Conservation (phyloP, 345 rosid species). For the Eucalyptus curtisii region DNA sequence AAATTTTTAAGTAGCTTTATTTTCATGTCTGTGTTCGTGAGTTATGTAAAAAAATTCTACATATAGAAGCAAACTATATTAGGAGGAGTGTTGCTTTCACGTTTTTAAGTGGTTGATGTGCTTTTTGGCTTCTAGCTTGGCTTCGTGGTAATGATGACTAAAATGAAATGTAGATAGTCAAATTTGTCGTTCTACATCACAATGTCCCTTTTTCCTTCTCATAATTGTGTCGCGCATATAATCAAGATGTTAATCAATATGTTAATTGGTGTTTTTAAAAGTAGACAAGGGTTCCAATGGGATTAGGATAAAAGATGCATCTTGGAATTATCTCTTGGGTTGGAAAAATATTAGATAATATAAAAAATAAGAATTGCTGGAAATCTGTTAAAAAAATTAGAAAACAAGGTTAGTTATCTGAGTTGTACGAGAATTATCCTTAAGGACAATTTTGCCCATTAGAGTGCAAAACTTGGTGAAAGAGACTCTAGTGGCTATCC, state of each 20-base stretch:
- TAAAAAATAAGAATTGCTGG: no score
- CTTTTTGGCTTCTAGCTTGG: background rate
- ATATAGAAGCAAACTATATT: rapidly evolving
- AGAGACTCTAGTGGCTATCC: background rate
- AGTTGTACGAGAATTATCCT: no score
- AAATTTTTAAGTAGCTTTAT: background rate
- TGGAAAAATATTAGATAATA: background rate
- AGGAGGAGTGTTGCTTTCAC: background rate
- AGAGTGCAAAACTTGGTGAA: background rate
- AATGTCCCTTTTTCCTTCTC: background rate
- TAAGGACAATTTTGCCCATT: no score
- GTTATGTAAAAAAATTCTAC: background rate
- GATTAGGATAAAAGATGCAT: background rate
- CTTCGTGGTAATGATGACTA: background rate
- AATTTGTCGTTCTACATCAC: background rate
- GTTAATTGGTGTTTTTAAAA: background rate
- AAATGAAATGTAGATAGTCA: background rate
- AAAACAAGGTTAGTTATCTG: background rate
- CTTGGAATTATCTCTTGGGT: background rate
- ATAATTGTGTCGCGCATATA: background rate
- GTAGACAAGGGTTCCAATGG: background rate
- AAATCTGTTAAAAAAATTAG: no score
- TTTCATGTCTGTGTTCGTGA: rapidly evolving
- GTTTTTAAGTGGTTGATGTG: background rate
- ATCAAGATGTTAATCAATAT: background rate